These are phyloP conservation scores for Vicia faba DNA, from an alignment of 306 rosid genomes.

Conservation along the genomic window DNA sequence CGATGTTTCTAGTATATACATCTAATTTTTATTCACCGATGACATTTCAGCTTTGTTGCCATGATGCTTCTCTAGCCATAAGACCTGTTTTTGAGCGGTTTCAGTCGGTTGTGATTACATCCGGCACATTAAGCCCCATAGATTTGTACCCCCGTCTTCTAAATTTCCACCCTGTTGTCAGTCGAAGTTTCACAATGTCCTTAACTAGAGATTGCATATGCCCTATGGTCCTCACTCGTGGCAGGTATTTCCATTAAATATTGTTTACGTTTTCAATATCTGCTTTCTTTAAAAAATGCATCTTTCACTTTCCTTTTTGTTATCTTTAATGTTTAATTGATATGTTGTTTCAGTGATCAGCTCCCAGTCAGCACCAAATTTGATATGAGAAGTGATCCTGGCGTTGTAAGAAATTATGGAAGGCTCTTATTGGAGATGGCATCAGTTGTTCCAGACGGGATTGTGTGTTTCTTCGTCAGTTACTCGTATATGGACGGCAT, in stretches of 20 bases:
- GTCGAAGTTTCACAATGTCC: slow-evolving; percentile 98
- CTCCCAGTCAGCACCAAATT: slow-evolving; percentile 96
- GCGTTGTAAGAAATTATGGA: slow-evolving; percentile 93
- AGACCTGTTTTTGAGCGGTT: slow-evolving; percentile 94
- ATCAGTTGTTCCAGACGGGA: slow-evolving; percentile 91
- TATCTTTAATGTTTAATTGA: slow-evolving; percentile 26
- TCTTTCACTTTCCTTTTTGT: slow-evolving; percentile 9
- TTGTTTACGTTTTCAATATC: slow-evolving; percentile 17
- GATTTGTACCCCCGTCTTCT: slow-evolving; percentile 92
- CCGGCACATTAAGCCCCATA: slow-evolving; percentile 96
- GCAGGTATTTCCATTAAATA: slow-evolving; percentile 62
- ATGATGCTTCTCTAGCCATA: slow-evolving; percentile 96
- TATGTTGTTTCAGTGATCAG: slow-evolving; percentile 75
- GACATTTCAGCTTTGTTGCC: slow-evolving; percentile 86
- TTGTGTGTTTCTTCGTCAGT: slow-evolving; percentile 92
- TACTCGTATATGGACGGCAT: slow-evolving; percentile 98
- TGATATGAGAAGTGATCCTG: slow-evolving; percentile 98
- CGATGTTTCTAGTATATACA: slow-evolving; percentile 3
- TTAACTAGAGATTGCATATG: slow-evolving; percentile 97
- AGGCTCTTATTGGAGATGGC: slow-evolving; percentile 96
- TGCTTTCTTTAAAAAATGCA: slow-evolving; percentile 3
- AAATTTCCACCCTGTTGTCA: slow-evolving; percentile 90
- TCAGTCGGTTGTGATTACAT: slow-evolving; percentile 93
- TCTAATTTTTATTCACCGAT: slow-evolving; percentile 32
- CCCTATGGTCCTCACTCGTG: slow-evolving; percentile 99